Base-by-base conservation (phyloP, 192 early-diverging fungal genomes). In the Podochytrium sp. region DNA sequence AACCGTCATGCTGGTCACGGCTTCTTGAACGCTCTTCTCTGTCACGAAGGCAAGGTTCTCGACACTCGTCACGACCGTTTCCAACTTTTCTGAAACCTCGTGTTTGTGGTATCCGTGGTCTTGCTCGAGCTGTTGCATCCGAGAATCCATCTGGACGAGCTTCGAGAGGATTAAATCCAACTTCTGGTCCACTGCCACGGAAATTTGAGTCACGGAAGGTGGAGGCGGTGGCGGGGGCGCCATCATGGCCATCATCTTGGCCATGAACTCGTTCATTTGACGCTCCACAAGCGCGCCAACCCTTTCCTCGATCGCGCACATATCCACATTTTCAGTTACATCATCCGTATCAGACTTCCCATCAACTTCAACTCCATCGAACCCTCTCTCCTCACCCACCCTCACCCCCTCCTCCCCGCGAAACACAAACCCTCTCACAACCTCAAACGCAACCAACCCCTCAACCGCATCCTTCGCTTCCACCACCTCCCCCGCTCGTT, bases 101-200 rank as follows among this genome's bases (percentile, higher is more conserved):
- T 30, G 3, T 6, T 29, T 41, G 7, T 56, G 49, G 6, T 1
- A 12, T 20, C n/a, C 66, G 12, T 69, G 66, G 2, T 51, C 32
- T 14, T 18, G 7, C 32, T 71, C 69, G 4, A 59, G 20, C 23
- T 30, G 5, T 7, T 10, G 12, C 53, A 71, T 59, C 14, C 69
- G 34, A 10, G 69, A 25, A 47, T 71, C 69, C 55, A 71, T 59
- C 7, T 57, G 20, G 5, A 3, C 20, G 38, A 71, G 37, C 69
- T 71, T 71, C 39, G 69, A 29, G 20, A 71, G 53, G 60, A 71
- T 60, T 38, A 71, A 39, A 38, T 71, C 69, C 7, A 71, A 30
- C 56, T 71, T 71, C 1, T 39, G 20, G n/a, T 52, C 49, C 18
- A 14, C 34, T 12, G 30, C 51, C 10, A 5, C 12, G 29, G 43